Evolutionary conservation across 2,329 filamentous ascomycete genomes (phyloP).

Genomic region (Fusarium sp.): DNA sequence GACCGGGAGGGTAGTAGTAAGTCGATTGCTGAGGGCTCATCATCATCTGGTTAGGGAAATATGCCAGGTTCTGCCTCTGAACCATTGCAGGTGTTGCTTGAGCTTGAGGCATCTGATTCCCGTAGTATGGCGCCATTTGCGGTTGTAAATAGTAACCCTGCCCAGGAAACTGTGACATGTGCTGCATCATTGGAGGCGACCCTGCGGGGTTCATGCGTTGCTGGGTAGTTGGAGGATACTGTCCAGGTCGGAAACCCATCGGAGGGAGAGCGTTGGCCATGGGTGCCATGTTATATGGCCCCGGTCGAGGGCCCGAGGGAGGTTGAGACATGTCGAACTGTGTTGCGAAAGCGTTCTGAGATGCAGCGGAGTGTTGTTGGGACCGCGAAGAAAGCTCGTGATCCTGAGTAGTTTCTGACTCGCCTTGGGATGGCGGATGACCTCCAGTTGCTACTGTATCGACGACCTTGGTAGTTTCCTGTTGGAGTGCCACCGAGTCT

Average conservation of each 20-base stretch:
- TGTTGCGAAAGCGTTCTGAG: conserved; percentile 56
- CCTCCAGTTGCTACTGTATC: conserved; percentile 10
- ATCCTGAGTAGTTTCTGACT: conserved; percentile 35
- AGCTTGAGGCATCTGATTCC: conserved; percentile 54
- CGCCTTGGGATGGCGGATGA: conserved; percentile 15
- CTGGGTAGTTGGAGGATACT: conserved; percentile 53
- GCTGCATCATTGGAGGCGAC: conserved; percentile 55
- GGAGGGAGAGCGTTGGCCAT: conserved; percentile 61
- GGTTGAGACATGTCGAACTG: conserved; percentile 58
- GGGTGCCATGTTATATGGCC: conserved; percentile 60
- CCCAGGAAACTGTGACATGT: conserved; percentile 56
- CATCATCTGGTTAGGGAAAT: conserved; percentile 59
- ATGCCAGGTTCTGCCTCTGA: conserved; percentile 56
- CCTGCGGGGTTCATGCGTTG: conserved; percentile 52
- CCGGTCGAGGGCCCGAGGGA: conserved; percentile 40
- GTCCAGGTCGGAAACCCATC: conserved; percentile 53
- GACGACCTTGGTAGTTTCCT: conserved; percentile 16
- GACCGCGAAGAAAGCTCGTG: conserved; percentile 35
- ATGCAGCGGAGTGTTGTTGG: conserved; percentile 47
- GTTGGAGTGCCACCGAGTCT: conserved; percentile 24
- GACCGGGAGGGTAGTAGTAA: conserved; percentile 60
- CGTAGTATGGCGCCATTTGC: conserved; percentile 60
- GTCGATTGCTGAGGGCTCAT: conserved; percentile 56
- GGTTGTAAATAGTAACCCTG: conserved; percentile 63
- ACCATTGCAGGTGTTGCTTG: conserved; percentile 52